These are phyloP conservation scores for Backusella sp. DNA, from an alignment of 192 early-diverging fungal genomes.

Conservation along the genomic window DNA sequence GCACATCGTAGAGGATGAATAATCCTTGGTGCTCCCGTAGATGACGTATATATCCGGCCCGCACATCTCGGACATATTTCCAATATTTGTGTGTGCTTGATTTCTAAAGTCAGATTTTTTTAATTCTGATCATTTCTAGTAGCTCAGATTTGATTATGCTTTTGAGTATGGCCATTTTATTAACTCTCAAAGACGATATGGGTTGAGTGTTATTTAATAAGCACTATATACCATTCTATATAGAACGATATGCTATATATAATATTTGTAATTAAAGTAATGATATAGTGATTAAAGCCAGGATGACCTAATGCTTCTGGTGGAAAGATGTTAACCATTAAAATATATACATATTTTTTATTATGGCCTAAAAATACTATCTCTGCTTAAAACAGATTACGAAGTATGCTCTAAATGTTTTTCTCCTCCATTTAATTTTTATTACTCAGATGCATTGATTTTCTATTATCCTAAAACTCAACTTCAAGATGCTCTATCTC, in stretches of 20 bases:
- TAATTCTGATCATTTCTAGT: no score
- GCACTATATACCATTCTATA: no score
- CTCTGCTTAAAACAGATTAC: background rate
- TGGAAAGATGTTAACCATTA: no score
- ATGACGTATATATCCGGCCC: background rate
- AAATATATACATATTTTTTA: no score
- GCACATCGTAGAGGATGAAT: background rate
- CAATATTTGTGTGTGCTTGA: background rate
- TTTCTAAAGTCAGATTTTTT: background rate
- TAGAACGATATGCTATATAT: no score
- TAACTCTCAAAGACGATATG: no score
- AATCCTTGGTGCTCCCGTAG: background rate
- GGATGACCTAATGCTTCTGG: no score
- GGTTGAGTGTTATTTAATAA: background rate
- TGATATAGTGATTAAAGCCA: no score
- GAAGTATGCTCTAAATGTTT: background rate
- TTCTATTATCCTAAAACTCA: background rate
- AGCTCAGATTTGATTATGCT: no score
- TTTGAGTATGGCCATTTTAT: no score
- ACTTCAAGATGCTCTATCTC: background rate
- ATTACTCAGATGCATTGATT: constrained; percentile 1
- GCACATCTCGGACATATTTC: background rate
- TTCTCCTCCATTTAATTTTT: background rate
- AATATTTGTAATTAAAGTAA: no score
- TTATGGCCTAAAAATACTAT: no score